Percentiles rank a stretch among this genome's conserved stretches.
phyloP scores from a whole-genome alignment of 495 filamentous ascomycete species.

The Sordaria brevicollis region DNA sequence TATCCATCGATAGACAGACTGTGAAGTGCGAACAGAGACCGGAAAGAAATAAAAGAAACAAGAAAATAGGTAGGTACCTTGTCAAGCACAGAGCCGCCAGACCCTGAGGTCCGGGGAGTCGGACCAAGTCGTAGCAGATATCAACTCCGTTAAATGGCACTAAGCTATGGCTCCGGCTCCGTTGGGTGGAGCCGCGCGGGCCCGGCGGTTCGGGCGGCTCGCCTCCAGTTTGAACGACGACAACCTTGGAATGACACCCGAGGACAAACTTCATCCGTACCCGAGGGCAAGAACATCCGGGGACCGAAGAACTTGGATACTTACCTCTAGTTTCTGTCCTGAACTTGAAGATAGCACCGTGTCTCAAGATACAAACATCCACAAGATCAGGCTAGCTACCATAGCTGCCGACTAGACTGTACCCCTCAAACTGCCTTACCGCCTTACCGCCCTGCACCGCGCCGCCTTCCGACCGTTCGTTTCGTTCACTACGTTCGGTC shows the following conservation, averaged over 20 bases:
- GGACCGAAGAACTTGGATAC: neutral
- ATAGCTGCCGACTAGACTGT: neutral
- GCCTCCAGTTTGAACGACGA: neutral
- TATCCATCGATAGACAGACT: too few relatives aligned
- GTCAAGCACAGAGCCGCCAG: neutral
- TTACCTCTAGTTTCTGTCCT: neutral
- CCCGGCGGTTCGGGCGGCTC: neutral
- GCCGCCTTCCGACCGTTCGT: neutral
- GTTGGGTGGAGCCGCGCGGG: too few relatives aligned
- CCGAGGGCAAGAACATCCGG: neutral
- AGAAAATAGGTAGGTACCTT: neutral
- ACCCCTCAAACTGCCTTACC: neutral
- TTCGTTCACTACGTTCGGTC: neutral
- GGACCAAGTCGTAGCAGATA: neutral
- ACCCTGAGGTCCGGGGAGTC: too few relatives aligned
- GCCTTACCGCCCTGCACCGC: neutral
- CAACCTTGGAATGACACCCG: neutral
- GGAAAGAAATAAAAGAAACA: neutral
- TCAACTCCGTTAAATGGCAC: neutral
- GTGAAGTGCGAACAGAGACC: too few relatives aligned
- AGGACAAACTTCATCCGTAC: neutral
- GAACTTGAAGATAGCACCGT: neutral
- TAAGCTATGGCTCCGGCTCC: neutral
- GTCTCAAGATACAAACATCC: too few relatives aligned
- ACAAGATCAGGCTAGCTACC: too few relatives aligned